Evolutionary conservation across 2,329 filamentous ascomycete species (phyloP).

Genomic region (Fusarium sambucinum): DNA sequence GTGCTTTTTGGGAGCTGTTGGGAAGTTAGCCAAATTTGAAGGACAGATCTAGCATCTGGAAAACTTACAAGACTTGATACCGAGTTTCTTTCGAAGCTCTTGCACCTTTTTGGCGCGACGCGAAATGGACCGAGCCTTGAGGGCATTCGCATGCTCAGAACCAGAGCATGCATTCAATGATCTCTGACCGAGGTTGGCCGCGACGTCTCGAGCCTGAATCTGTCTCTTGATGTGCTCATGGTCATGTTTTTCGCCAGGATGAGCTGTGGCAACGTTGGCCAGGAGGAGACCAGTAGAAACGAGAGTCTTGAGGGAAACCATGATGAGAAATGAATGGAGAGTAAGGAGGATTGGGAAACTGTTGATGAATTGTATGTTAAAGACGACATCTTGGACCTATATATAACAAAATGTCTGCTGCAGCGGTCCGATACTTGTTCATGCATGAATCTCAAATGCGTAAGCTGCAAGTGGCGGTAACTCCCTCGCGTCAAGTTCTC

Average conservation of each 20-base stretch:
- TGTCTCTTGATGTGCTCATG: slow-evolving; percentile 20
- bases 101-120: slow-evolving; percentile 13
- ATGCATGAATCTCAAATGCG: not conserved
- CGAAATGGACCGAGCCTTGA: slow-evolving; percentile 10
- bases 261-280: not conserved
- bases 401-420: not conserved
- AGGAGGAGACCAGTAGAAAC: not conserved
- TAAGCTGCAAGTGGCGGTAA: not conserved
- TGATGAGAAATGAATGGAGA: not conserved
- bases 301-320: slow-evolving; percentile 12
- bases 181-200: slow-evolving; percentile 8
- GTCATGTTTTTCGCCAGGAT: slow-evolving; percentile 18
- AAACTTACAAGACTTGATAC: slow-evolving; percentile 8
- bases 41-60: not conserved
- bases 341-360: not conserved
- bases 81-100: slow-evolving; percentile 10
- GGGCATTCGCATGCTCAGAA: not conserved
- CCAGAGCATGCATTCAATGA: slow-evolving; percentile 4
- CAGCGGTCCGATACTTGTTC: not conserved
- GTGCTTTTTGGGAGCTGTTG: slow-evolving; percentile 5
- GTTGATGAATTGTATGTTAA: not conserved
- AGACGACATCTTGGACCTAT: not conserved
- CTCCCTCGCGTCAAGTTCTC: not conserved
- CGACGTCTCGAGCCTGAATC: slow-evolving; percentile 4
- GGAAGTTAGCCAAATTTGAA: not conserved